Base-by-base conservation (phyloP, 352 stramenopile genomes). In the Phytophthora palmivora region DNA sequence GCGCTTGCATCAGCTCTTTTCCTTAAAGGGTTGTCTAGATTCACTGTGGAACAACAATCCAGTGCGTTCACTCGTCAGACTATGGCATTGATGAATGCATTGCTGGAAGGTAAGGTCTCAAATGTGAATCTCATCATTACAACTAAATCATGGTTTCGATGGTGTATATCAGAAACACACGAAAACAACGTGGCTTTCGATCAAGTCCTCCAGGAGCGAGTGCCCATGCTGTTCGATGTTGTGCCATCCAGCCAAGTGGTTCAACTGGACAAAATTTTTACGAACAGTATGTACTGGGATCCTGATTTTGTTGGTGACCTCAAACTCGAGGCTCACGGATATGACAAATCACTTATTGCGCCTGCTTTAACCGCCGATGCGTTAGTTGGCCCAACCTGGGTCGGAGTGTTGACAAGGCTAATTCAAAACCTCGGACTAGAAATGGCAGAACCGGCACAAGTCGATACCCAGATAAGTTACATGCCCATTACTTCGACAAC, bases 271-370 rank as follows among this genome's bases (percentile, higher is more conserved):
- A 64, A 51, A 14, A 37, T 92, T 8, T 81, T 92, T 33, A 14
- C 51, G 0, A 44, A 39, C 12, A 53, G 28, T 3, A 61, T 84
- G 28, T 87, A 75, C 48, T 66, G 50, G 41, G 77, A 91, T 28
- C 4, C 44, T 8, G 28, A 52, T 18, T 88, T 91, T 56, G 55
- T 79, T 6, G 63, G 82, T 30, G 70, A 81, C 12, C 67, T 93
- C 19, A 86, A 77, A 37, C 5, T 90, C 2, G 82, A 93, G 47
- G 70, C 74, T 6, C 61, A 77, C 48, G 58, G 68, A 32, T 91
- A 87, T 49, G 57, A 39, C 0, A 34, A 87, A 14, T 91, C 84
- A 38, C 67, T 91, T 3, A 76, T 89, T 16, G 72, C 78, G 2
- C 49, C 74, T n/a, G 24, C 60, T 18, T 39, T 67, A 37, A 50